Conservation (phyloP, 2,329 filamentous ascomycete species). For the Pseudogymnoascus pannorum region DNA sequence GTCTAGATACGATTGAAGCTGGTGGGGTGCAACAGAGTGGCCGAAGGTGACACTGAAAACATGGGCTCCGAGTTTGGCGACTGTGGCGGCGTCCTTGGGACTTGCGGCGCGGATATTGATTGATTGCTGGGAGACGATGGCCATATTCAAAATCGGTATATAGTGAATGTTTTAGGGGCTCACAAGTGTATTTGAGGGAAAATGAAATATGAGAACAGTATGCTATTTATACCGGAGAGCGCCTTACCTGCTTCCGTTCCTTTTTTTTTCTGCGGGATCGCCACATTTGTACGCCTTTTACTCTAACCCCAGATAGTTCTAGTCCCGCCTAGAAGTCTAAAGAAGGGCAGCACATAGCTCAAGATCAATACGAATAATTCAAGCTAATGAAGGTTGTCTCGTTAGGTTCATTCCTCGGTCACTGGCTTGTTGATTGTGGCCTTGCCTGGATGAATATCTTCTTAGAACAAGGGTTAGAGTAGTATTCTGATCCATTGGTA, state of each 20-base stretch:
- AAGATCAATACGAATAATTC: too few species aligned
- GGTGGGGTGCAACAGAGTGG: slow-evolving; percentile 32
- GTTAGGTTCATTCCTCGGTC: too few species aligned
- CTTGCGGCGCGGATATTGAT: slow-evolving; percentile 24
- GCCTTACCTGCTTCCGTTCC: not conserved
- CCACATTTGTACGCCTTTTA: not conserved
- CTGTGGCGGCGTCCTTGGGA: slow-evolving; percentile 24
- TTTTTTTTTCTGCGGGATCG: not conserved
- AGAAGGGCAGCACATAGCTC: too few species aligned
- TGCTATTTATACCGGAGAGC: not conserved
- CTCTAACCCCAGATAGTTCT: not conserved
- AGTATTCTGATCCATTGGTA: too few species aligned
- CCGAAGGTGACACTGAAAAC: slow-evolving; percentile 37
- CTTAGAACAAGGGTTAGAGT: too few species aligned
- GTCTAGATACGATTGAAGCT: slow-evolving; percentile 34
- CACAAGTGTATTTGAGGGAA: not conserved
- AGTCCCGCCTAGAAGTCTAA: too few species aligned
- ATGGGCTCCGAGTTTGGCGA: slow-evolving; percentile 30
- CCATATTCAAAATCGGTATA: not conserved
- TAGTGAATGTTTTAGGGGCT: not conserved
- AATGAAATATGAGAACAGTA: not conserved
- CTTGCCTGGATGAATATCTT: too few species aligned
- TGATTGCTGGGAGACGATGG: not conserved
- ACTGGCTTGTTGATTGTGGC: too few species aligned
- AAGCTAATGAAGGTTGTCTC: too few species aligned